Base-by-base conservation (phyloP, 78 protist species). In the Monosiga brevicollis region DNA sequence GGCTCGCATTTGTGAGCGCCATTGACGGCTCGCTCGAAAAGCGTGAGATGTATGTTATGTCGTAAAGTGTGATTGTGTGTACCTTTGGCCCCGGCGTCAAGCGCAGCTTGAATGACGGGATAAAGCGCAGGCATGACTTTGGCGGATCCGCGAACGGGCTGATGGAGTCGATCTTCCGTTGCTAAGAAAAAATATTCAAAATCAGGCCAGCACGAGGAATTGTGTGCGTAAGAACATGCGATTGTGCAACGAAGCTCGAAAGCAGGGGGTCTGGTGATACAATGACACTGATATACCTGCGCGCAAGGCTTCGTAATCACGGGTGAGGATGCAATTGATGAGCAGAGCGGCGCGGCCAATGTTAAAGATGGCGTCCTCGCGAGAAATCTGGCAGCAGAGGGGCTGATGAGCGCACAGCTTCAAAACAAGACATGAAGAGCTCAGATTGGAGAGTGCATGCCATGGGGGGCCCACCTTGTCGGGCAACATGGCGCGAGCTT, bases 361-460 rank as follows among this genome's bases (percentile, higher is more conserved):
- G 79, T 89, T 89, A 84, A 74, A 81, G 73, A 89, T 73, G 36
- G 91, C 91, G 43, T 89, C 91, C n/a, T 26, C 15, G 29, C 86
- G 77, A 11, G 37, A 0, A 32, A 85, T 11, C 74, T 78, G 0
- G 10, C n/a, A n/a, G n/a, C n/a, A n/a, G n/a, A n/a, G n/a, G n/a
- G n/a, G n/a, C n/a, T n/a, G n/a, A n/a, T n/a, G n/a, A n/a, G n/a
- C n/a, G n/a, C n/a, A n/a, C n/a, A n/a, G n/a, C n/a, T n/a, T n/a
- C n/a, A n/a, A n/a, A n/a, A n/a, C n/a, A n/a, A n/a, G n/a, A n/a
- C n/a, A 88, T 54, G 73, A 85, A 88, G 40, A 88, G 87, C 49
- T 85, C 88, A 62, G 54, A 40, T 34, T 78, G 82, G 34, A 84
- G 2, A 11, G 80, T 80, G 39, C 25, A 35, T 0, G 86, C 89